Evolutionary conservation across 108 stramenopile genomes (phyloP), one percentile per base, ranked within the genome.

Genomic region (Epithemia pelagica): DNA sequence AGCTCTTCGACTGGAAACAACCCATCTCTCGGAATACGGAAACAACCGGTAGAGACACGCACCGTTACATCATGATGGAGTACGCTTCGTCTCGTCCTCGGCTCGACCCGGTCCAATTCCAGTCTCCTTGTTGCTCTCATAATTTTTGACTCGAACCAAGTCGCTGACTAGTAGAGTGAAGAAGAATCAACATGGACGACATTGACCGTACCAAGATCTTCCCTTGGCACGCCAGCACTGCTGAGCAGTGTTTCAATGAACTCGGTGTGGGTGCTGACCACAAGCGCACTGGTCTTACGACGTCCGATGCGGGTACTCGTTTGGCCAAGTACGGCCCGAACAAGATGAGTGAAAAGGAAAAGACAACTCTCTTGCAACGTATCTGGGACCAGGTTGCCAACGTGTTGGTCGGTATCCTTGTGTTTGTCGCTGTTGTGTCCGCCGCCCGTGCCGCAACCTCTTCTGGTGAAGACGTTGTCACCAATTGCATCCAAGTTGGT

Each of bases 351-450:
- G 89, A 85, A 62, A 81, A 79, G 67, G 76, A 79, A 33, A 82
- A 84, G 69, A 70, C 72, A 61, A 86, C 85, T 31, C 78, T 91
- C 3, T 75, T 79, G 60, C 70, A 88, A 64, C 79, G 81, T 37
- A 91, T 91, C 64, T 91, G 86, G 86, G 71, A 82, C 28, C 90
- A 91, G 58, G 83, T 91, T 58, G 76, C 72, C 72, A 91, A 91
- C 62, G 83, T 91, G 1, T 78, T 91, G 32, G 90, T 91, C 8
- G 77, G 81, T 52, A 87, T 91, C 54, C 82, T 90, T 37, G 73
- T 88, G 22, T 70, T 80, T 31, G 90, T 91, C 24, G 87, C 87
- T 33, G 70, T 86, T 10, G 80, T 91, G 22, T 86, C 87, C n/a
- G 61, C 75, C 27, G 59, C 84, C 60, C 74, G 76, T 51, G 86